phyloP scores from a whole-genome alignment of 192 early-diverging fungal species.

The Kappamyces sp. region DNA sequence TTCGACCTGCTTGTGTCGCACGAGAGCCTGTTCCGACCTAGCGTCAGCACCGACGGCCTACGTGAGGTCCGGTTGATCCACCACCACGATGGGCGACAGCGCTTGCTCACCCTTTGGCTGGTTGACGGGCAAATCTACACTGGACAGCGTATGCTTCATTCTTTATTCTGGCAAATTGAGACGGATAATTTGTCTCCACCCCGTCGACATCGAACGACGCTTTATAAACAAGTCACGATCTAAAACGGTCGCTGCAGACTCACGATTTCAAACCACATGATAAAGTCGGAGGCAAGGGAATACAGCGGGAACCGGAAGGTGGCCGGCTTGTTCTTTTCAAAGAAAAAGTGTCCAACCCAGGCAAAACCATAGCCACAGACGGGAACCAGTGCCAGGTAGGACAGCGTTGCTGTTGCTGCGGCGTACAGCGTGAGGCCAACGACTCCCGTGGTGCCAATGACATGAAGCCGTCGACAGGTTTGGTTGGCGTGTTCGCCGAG shows the following conservation, averaged over 20 bases:
- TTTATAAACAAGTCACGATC: background rate
- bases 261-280: constrained; percentile 26
- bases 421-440: background rate
- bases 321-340: constrained; percentile 61
- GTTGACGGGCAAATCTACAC: too few species aligned
- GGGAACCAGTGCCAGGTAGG: constrained; percentile 1
- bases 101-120: too few species aligned
- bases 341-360: constrained; percentile 64
- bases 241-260: background rate
- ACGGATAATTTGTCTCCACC: too few species aligned
- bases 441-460: constrained; percentile 35
- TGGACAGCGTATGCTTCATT: too few species aligned
- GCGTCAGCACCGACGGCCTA: too few species aligned
- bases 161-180: too few species aligned
- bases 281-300: constrained; percentile 51
- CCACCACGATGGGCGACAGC: too few species aligned
- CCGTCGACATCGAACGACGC: too few species aligned
- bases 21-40: too few species aligned
- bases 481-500: constrained; percentile 52
- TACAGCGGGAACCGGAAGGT: constrained; percentile 67
- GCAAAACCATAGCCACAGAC: constrained; percentile 51
- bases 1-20: constrained; percentile 6
- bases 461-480: constrained; percentile 47
- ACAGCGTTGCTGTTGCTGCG: background rate
- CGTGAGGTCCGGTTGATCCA: too few species aligned